These are phyloP conservation scores for Capsella bursapastoris DNA, from an alignment of 345 rosid species.

Conservation along the genomic window DNA sequence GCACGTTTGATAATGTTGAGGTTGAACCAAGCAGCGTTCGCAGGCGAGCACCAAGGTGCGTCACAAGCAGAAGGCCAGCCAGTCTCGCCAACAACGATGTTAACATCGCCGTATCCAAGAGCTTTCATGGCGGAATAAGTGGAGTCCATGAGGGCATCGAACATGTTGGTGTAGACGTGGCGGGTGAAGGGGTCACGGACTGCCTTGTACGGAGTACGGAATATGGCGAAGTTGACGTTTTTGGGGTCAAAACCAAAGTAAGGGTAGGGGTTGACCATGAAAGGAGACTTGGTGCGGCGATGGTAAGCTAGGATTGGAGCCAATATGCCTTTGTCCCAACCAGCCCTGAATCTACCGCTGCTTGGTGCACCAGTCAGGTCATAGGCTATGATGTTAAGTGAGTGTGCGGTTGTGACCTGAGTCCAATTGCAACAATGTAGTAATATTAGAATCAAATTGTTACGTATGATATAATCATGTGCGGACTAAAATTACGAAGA, in stretches of 20 bases:
- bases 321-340: conserved; percentile 52
- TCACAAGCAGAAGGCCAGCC: conserved; percentile 91
- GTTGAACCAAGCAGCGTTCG: conserved; percentile 67
- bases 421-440: conserved; percentile 18
- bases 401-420: conserved; percentile 81
- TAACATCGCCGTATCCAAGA: conserved; percentile 67
- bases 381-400: conserved; percentile 58
- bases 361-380: conserved; percentile 58
- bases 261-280: conserved; percentile 84
- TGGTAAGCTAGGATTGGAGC: conserved; percentile 72
- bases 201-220: conserved; percentile 56
- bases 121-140: conserved; percentile 74
- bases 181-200: conserved; percentile 57
- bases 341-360: conserved; percentile 55
- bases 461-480: background rate
- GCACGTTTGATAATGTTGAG: conserved; percentile 52
- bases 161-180: conserved; percentile 71
- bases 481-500: background rate
- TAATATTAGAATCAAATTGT: background rate
- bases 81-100: conserved; percentile 69
- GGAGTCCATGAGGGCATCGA: conserved; percentile 67
- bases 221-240: conserved; percentile 56
- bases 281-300: conserved; percentile 71
- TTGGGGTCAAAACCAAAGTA: conserved; percentile 61
- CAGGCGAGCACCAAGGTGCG: conserved; percentile 51